Percentiles rank a stretch among this genome's conserved stretches.
These are phyloP conservation scores for Arabidopsis thaliana DNA, from an alignment of 345 rosid species.

Conservation along the genomic window DNA sequence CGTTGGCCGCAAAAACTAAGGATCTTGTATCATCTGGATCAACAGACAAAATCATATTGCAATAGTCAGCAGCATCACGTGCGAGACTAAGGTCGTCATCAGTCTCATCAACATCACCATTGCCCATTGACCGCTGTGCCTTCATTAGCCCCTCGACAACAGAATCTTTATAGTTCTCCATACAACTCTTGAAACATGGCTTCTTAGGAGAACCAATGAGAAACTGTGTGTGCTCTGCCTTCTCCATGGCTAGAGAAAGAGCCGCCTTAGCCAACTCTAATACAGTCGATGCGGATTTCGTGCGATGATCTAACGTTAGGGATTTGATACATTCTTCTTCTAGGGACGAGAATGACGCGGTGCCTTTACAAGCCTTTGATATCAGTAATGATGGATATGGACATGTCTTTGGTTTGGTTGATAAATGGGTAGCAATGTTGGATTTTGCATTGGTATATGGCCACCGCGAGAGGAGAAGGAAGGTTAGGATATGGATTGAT, in stretches of 20 bases:
- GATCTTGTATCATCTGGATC: slow-evolving; percentile 42
- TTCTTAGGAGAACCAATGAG: slow-evolving; percentile 41
- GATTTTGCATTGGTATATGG: slow-evolving; percentile 13
- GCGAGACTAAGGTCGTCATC: slow-evolving; percentile 33
- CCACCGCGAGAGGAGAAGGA: slow-evolving; percentile 27
- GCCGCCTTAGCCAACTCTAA: slow-evolving; percentile 30
- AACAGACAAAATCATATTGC: slow-evolving; percentile 43
- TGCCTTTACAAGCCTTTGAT: slow-evolving; percentile 44
- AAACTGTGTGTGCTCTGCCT: slow-evolving; percentile 23
- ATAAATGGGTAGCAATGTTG: background rate
- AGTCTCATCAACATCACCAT: slow-evolving; percentile 29
- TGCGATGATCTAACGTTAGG: slow-evolving; percentile 20
- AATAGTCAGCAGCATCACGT: slow-evolving; percentile 42
- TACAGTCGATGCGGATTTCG: slow-evolving; percentile 19
- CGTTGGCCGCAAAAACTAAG: slow-evolving; percentile 20
- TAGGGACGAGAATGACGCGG: slow-evolving; percentile 28
- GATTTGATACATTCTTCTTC: slow-evolving; percentile 34
- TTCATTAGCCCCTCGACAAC: slow-evolving; percentile 31
- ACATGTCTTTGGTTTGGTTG: slow-evolving; percentile 23
- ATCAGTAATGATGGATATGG: slow-evolving; percentile 29
- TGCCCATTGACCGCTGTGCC: slow-evolving; percentile 21
- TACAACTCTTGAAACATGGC: slow-evolving; percentile 45
- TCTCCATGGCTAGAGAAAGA: slow-evolving; percentile 19
- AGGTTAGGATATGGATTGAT: slow-evolving; percentile 18
- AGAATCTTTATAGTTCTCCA: slow-evolving; percentile 34